Evolutionary conservation across 495 filamentous ascomycete genomes (phyloP), one percentile per base, ranked within the genome.

Genomic region (Daldinia grandis): DNA sequence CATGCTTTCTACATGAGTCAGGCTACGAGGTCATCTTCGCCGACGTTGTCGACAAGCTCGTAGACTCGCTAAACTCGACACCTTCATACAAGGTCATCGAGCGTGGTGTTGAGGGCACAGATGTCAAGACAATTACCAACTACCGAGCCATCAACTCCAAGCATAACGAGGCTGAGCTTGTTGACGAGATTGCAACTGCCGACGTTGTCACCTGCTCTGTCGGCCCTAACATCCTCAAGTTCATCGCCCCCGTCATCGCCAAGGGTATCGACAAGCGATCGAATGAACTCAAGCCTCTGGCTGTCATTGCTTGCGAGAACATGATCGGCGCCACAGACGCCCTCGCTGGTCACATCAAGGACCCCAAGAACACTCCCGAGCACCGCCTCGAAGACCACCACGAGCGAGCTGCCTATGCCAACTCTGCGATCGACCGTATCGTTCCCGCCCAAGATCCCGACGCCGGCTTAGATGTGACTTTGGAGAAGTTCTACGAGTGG

Each of bases 401-500:
- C 73, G 81, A 88, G 69, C 87, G 90, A 51, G 91, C 91, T 8
- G 87, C 89, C 65, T 98, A 95, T 76, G 95, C 94, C 80, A 98
- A 98, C 85, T 97, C 93, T 55, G 94, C 95, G 68, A 97, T 98
- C 76, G 95, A 99, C 83, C 93, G 95, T 30, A 99, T 99, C 75
- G 95, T 98, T 9, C 95, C 96, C 7, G 89, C 89, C 44, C 94
- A 97, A 83, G 88, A 91, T 66, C 85, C 90, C 28, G 84, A 92
- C 77, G 82, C 87, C 19, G 93, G 93, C 40, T 84, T 98, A 40
- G 91, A 98, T 74, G 95, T 99, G 68, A 93, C 90, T 73, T 94
- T 99, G 65, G 95, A 99, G 86, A 93, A 92, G 81, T 99, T 97
- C 88, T 97, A 91, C 84, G 95, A 99, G 81, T 99, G 95, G 95